A percentile compares a stretch with the other conserved stretches of the same genome.
Evolutionary conservation across 2,329 filamentous ascomycete species (phyloP).

Genomic region (Penicillium sp.): DNA sequence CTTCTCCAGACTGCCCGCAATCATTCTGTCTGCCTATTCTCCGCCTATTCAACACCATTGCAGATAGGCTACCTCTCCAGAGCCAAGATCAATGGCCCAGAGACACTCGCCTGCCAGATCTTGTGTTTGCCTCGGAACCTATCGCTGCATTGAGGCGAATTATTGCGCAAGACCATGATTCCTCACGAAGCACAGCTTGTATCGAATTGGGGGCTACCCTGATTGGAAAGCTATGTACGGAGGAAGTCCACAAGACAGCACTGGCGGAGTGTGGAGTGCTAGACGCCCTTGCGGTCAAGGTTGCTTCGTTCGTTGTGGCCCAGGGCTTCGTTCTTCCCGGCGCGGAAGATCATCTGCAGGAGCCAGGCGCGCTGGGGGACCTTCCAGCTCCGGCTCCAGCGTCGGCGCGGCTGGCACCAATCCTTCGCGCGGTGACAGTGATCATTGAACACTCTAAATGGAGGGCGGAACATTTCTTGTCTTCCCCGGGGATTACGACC

Average conservation of each 20-base stretch:
- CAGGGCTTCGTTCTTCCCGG: conserved; percentile 67
- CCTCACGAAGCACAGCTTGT: conserved; percentile 52
- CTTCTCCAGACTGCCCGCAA: conserved; percentile 61
- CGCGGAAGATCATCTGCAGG: conserved; percentile 55
- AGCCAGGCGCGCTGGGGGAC: conserved; percentile 54
- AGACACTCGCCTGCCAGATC: conserved; percentile 56
- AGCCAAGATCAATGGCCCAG: conserved; percentile 51
- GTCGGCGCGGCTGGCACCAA: conserved; percentile 60
- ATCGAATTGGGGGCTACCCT: conserved; percentile 47
- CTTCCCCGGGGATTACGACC: conserved; percentile 65
- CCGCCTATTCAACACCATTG: conserved; percentile 68
- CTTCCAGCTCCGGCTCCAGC: conserved; percentile 62
- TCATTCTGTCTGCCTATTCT: conserved; percentile 71
- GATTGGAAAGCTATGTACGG: conserved; percentile 62
- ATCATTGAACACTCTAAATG: conserved; percentile 78
- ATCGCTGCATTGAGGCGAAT: conserved; percentile 64
- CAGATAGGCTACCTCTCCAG: conserved; percentile 61
- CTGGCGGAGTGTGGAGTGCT: conserved; percentile 71
- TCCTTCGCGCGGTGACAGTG: conserved; percentile 72
- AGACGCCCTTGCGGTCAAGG: conserved; percentile 70
- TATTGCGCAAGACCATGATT: conserved; percentile 57
- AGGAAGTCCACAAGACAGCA: conserved; percentile 67
- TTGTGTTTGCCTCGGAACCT: conserved; percentile 62
- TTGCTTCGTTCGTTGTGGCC: conserved; percentile 68
- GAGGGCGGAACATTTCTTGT: conserved; percentile 68